Evolutionary conservation across 1,284 basidiomycete species (phyloP).

Genomic region (Ganoderma lingzhi): DNA sequence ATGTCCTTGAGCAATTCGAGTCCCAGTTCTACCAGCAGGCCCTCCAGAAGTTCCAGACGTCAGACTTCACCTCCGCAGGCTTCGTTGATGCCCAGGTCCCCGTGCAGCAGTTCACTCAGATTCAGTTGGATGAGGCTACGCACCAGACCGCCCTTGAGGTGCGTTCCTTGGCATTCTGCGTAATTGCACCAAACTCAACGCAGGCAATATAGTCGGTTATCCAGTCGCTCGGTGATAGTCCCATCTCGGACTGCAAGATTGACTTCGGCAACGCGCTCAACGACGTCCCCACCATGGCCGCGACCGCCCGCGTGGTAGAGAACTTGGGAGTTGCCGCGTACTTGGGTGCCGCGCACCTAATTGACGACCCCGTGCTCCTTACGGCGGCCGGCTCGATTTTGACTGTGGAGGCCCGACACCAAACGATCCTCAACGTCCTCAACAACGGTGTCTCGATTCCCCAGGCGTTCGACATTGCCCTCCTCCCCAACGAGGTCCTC

Average conservation of each 20-base stretch:
- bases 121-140: slow-evolving; percentile 69
- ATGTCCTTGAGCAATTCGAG: slow-evolving; percentile 79
- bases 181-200: not conserved
- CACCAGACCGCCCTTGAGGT: slow-evolving; percentile 66
- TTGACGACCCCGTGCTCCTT: slow-evolving; percentile 71
- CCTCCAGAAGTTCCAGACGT: slow-evolving; percentile 68
- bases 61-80: slow-evolving; percentile 76
- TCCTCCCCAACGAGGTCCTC: slow-evolving; percentile 75
- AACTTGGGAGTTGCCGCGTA: slow-evolving; percentile 83
- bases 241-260: slow-evolving; percentile 71
- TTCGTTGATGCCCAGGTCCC: slow-evolving; percentile 66
- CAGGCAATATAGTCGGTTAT: slow-evolving; percentile 51
- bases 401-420: slow-evolving; percentile 85
- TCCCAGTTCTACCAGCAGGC: slow-evolving; percentile 74
- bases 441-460: slow-evolving; percentile 69
- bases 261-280: slow-evolving; percentile 71
- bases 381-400: slow-evolving; percentile 80
- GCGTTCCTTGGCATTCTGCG: slow-evolving; percentile 15
- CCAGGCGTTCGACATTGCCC: slow-evolving; percentile 73
- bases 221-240: slow-evolving; percentile 58
- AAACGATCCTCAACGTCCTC: slow-evolving; percentile 78
- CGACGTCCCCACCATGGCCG: slow-evolving; percentile 76
- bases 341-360: slow-evolving; percentile 75
- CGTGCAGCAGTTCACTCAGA: slow-evolving; percentile 67
- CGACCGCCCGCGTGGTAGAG: slow-evolving; percentile 83